Conservation (phyloP, 2,329 filamentous ascomycete genomes). For the Ambrosiella beaveri region DNA sequence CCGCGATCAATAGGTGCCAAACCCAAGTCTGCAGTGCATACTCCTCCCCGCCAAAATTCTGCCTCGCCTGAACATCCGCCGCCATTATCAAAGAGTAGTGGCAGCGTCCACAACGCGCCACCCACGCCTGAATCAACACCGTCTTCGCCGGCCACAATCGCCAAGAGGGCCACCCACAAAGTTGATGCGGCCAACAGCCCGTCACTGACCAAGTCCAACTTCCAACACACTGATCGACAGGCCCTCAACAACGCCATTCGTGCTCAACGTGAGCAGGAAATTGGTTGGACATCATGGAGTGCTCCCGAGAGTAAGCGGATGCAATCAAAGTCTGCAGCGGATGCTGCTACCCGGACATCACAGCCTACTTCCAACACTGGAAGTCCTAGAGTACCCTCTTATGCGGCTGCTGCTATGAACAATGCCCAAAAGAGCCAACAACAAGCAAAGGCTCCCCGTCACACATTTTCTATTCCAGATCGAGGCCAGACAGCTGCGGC, state of each 20-base stretch:
- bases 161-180: not conserved
- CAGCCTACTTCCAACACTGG: not conserved
- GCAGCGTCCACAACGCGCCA: not conserved
- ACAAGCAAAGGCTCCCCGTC: not conserved
- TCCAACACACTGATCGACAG: too few species aligned
- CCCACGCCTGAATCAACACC: not conserved
- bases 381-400: not conserved
- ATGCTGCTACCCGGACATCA: not conserved
- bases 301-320: not conserved
- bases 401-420: constrained; percentile 1
- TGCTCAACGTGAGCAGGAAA: not conserved
- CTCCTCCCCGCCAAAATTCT: not conserved
- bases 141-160: not conserved
- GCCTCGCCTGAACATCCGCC: not conserved
- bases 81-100: not conserved
- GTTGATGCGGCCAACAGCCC: not conserved
- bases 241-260: not conserved
- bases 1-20: not conserved
- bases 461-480: not conserved
- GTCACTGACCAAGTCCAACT: not conserved
- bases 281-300: constrained; percentile 6
- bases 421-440: constrained; percentile 1
- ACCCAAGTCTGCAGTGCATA: not conserved
- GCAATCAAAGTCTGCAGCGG: not conserved
- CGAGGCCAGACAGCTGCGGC: not conserved